Conservation (phyloP, 2,329 filamentous ascomycete species). For the Exophiala sideris region DNA sequence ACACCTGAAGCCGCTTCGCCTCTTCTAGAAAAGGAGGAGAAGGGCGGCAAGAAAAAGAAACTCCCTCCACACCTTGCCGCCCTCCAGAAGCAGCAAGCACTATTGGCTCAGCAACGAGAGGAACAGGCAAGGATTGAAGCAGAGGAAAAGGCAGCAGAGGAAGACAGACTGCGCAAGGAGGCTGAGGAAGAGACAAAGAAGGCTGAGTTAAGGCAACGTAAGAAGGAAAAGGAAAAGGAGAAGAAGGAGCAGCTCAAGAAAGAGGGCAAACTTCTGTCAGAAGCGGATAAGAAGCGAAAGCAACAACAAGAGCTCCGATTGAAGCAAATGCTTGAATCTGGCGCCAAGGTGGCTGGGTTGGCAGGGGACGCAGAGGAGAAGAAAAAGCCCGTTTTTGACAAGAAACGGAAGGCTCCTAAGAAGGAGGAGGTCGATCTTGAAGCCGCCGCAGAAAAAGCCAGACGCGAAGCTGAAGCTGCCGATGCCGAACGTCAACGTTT, state of each 20-base stretch:
- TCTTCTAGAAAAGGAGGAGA: slow-evolving; percentile 74
- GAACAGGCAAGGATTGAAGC: slow-evolving; percentile 41
- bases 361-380: slow-evolving; percentile 59
- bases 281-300: slow-evolving; percentile 48
- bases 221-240: slow-evolving; percentile 50
- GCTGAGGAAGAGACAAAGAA: slow-evolving; percentile 47
- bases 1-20: slow-evolving; percentile 47
- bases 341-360: slow-evolving; percentile 45
- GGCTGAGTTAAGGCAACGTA: slow-evolving; percentile 45
- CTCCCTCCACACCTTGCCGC: slow-evolving; percentile 57
- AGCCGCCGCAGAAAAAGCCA: slow-evolving; percentile 46
- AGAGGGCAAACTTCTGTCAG: slow-evolving; percentile 49
- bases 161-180: slow-evolving; percentile 23
- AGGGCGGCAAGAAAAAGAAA: slow-evolving; percentile 86
- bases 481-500: slow-evolving; percentile 57
- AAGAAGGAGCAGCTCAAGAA: slow-evolving; percentile 49
- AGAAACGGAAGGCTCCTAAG: slow-evolving; percentile 67
- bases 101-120: slow-evolving; percentile 43
- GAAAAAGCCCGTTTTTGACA: slow-evolving; percentile 70
- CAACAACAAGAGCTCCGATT: slow-evolving; percentile 47
- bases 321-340: slow-evolving; percentile 49
- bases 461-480: slow-evolving; percentile 45
- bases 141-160: slow-evolving; percentile 33
- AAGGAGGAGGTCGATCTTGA: slow-evolving; percentile 57
- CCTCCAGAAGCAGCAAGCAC: slow-evolving; percentile 49